Conservation (phyloP, 352 stramenopile genomes). For the Globisporangium uncinulatum region DNA sequence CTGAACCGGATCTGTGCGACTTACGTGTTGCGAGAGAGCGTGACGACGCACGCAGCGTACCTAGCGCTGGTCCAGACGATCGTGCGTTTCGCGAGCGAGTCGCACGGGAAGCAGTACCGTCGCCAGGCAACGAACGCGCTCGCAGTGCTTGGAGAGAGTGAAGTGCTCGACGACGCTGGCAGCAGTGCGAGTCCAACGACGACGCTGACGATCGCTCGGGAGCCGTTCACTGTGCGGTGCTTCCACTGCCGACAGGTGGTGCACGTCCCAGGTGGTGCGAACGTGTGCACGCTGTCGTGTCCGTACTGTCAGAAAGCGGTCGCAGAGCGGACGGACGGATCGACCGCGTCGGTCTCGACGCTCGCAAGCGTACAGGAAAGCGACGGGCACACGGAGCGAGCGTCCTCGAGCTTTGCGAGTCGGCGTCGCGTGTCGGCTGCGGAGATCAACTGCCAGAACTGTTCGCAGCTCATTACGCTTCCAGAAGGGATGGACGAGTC, state of each 20-base stretch:
- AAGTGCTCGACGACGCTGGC: conserved; percentile 21
- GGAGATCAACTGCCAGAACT: conserved; percentile 57
- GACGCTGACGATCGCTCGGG: background rate
- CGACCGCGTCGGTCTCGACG: conserved; percentile 19
- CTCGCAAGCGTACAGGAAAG: conserved; percentile 26
- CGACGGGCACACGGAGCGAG: background rate
- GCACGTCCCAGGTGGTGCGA: conserved; percentile 23
- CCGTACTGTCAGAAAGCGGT: conserved; percentile 40
- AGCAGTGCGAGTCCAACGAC: conserved; percentile 3
- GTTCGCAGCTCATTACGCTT: conserved; percentile 41
- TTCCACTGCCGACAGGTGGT: conserved; percentile 55
- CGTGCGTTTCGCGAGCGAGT: conserved; percentile 20
- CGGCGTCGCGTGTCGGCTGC: background rate
- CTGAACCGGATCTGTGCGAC: conserved; percentile 39
- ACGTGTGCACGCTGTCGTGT: conserved; percentile 28
- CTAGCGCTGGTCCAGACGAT: conserved; percentile 33
- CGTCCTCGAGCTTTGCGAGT: conserved; percentile 1
- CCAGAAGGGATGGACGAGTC: conserved; percentile 29
- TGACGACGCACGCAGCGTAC: conserved; percentile 50
- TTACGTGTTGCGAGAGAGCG: conserved; percentile 19
- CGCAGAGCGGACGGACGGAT: conserved; percentile 25
- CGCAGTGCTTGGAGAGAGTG: conserved; percentile 45
- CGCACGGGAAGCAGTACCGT: conserved; percentile 34
- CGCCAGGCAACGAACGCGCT: conserved; percentile 30
- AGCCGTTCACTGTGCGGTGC: conserved; percentile 35